A percentile compares a stretch with the other conserved stretches of the same genome.
Conservation (phyloP, 1,284 basidiomycete species). For the Heliocybe sulcata region DNA sequence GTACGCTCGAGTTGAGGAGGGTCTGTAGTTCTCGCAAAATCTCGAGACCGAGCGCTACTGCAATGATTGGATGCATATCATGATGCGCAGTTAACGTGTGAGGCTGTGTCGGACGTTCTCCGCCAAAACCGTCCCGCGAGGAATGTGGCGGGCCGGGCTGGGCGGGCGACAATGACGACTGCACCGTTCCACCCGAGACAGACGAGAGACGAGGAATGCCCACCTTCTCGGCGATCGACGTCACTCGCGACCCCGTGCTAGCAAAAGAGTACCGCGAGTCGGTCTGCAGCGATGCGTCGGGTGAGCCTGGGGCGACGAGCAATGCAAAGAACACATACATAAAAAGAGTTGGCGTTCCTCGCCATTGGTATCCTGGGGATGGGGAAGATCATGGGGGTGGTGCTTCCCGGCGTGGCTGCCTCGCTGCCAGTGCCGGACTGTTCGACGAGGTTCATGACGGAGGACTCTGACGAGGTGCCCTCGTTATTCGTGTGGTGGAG, state of each 20-base stretch:
- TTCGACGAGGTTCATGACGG: not conserved
- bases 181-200: too few relatives aligned
- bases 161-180: too few relatives aligned
- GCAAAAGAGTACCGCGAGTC: not conserved
- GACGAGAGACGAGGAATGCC: too few relatives aligned
- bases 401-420: not conserved
- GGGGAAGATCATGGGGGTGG: not conserved
- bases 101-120: too few relatives aligned
- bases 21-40: too few relatives aligned
- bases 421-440: not conserved
- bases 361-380: not conserved
- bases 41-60: too few relatives aligned
- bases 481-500: not conserved
- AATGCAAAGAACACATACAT: not conserved
- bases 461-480: not conserved
- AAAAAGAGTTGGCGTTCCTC: not conserved
- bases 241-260: not conserved
- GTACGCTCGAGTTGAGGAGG: not conserved
- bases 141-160: too few relatives aligned
- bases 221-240: not conserved
- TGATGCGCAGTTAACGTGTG: too few relatives aligned
- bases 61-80: too few relatives aligned
- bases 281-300: not conserved
- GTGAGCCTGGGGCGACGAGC: not conserved
- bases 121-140: too few relatives aligned